Evolutionary conservation across 2,329 filamentous ascomycete species (phyloP), one percentile per base, ranked within the genome.

Genomic region (Talaromyces pinophilus): DNA sequence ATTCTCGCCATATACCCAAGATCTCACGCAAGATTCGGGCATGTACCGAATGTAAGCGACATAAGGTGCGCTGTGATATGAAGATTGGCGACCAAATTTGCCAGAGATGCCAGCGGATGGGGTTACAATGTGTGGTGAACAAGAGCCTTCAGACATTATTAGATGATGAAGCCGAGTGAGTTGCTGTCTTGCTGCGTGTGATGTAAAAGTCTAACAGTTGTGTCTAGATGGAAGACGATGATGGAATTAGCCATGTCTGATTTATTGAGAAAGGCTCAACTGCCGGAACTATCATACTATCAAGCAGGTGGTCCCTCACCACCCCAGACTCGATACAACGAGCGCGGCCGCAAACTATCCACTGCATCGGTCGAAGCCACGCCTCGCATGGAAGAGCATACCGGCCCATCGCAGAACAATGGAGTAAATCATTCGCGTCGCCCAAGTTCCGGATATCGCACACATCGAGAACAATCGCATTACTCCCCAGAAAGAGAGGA

Each of bases 61-160:
- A 85, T 68, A 85, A 85, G 73, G 83, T 85, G 68, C 83, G 83
- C 72, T 85, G 83, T 72, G 81, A 85, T 63, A 84, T 85, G 82
- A 78, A 80, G 66, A 75, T 78, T 48, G 79, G 79, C 35, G 82
- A 83, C 33, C 78, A 82, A 33, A 77, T 79, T 17, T 85, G 83
- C 70, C 81, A 81, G 65, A 74, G 83, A 66, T 85, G 83, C 72
- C 76, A 78, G 55, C 81, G 83, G 67, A 80, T 83, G 71, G 80
- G 80, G 3, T 67, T 85, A 46, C 81, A 82, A 38, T 85, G 83
- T 69, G 76, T 84, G 35, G 75, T 85, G 60, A 85, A 85, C 70
- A 85, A 84, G 67, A 84, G 82, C 67, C 76, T 82, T 28, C 80
- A 82, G 71, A 84, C 82, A 10, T 72, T 85, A 70, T 77, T 85